These are phyloP conservation scores for Corinectria fuckeliana DNA, from an alignment of 2,329 filamentous ascomycete genomes.

Conservation along the genomic window DNA sequence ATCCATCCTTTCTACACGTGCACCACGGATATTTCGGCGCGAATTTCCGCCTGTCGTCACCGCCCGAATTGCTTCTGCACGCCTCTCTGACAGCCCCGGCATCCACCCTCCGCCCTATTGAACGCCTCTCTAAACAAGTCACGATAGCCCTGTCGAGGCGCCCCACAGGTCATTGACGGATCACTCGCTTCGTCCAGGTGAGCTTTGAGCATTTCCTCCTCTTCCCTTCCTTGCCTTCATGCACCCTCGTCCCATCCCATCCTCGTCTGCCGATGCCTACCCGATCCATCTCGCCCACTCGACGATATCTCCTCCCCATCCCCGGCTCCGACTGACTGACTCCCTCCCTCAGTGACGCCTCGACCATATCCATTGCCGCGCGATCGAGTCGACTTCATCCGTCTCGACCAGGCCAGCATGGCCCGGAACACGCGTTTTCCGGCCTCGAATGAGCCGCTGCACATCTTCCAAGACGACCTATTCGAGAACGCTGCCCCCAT, in stretches of 20 bases:
- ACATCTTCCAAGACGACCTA: slow-evolving; percentile 60
- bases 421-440: slow-evolving; percentile 58
- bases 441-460: slow-evolving; percentile 54
- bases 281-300: slow-evolving; percentile 29
- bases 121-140: slow-evolving; percentile 33
- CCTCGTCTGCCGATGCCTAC: slow-evolving; percentile 32
- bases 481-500: slow-evolving; percentile 54
- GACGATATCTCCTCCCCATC: slow-evolving; percentile 30
- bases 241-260: slow-evolving; percentile 33
- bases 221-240: slow-evolving; percentile 34
- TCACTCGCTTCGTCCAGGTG: slow-evolving; percentile 35
- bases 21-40: slow-evolving; percentile 21
- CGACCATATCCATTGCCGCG: slow-evolving; percentile 9
- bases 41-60: slow-evolving; percentile 22
- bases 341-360: slow-evolving; percentile 19
- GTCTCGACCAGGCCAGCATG: slow-evolving; percentile 53
- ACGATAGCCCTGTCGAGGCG: slow-evolving; percentile 37
- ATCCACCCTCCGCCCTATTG: slow-evolving; percentile 33
- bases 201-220: slow-evolving; percentile 30
- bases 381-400: slow-evolving; percentile 25
- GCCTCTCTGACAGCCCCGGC: slow-evolving; percentile 20
- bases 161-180: slow-evolving; percentile 37
- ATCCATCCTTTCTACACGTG: neutral
- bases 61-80: slow-evolving; percentile 29
- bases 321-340: slow-evolving; percentile 27